These are phyloP conservation scores for Megacollybia platyphylla DNA, from an alignment of 1,284 basidiomycete species.

Conservation along the genomic window DNA sequence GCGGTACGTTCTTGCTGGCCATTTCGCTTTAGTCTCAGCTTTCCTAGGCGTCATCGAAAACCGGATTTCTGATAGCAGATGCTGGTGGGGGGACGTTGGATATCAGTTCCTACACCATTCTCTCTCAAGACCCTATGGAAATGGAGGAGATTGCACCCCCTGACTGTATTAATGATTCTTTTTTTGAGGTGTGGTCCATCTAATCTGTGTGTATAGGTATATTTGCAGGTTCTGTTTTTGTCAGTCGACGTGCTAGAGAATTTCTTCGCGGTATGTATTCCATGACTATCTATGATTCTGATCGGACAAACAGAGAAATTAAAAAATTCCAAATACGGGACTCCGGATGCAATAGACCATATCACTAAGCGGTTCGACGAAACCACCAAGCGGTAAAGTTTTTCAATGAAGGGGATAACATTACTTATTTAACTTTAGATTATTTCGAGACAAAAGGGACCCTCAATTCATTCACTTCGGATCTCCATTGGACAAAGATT, in stretches of 20 bases:
- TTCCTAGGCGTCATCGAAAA: conserved; percentile 47
- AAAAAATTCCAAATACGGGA: conserved; percentile 55
- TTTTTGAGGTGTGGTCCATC: background rate
- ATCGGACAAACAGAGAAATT: conserved; percentile 40
- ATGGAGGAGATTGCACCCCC: conserved; percentile 73
- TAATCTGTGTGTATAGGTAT: conserved; percentile 29
- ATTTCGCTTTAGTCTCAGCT: conserved; percentile 1
- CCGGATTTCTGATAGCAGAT: conserved; percentile 49
- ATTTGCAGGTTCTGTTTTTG: conserved; percentile 73
- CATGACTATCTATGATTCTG: conserved; percentile 1
- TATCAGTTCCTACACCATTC: conserved; percentile 65
- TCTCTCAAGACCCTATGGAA: conserved; percentile 49
- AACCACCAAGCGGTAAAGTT: conserved; percentile 47
- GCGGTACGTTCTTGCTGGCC: conserved; percentile 28
- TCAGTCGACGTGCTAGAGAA: conserved; percentile 53
- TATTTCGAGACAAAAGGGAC: conserved; percentile 57
- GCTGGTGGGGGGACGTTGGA: conserved; percentile 72
- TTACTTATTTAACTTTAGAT: conserved; percentile 1
- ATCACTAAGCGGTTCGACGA: conserved; percentile 66
- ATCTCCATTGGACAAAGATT: conserved; percentile 65
- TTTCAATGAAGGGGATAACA: too few species aligned
- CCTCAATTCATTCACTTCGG: conserved; percentile 63
- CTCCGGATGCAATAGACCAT: conserved; percentile 56
- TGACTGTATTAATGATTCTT: conserved; percentile 38
- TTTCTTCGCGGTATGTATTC: conserved; percentile 48